phyloP scores from a whole-genome alignment of 2,329 filamentous ascomycete species.

The Colletotrichum sp. region DNA sequence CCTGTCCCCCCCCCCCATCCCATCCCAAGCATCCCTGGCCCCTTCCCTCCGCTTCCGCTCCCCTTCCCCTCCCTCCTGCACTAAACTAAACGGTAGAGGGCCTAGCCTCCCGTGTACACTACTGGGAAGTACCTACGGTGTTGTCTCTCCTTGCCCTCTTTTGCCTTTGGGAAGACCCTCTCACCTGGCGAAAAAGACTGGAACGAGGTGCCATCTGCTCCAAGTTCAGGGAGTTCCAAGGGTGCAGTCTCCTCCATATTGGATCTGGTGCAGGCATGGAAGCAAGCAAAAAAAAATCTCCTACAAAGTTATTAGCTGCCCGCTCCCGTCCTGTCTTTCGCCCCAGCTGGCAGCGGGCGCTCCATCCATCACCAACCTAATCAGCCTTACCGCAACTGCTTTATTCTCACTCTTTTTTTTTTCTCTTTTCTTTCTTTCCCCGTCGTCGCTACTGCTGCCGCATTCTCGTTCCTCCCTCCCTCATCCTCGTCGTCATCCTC shows the following conservation, averaged over 20 bases:
- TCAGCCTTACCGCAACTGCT: conserved; percentile 19
- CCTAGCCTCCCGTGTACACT: neutral
- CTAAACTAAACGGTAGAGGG: neutral
- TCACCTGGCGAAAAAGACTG: neutral
- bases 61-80: neutral
- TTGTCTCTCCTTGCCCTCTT: neutral
- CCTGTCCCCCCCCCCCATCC: neutral
- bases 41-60: neutral
- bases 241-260: neutral
- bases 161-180: neutral
- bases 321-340: conserved; percentile 17
- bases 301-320: conserved; percentile 21
- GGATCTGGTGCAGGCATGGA: neutral
- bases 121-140: neutral
- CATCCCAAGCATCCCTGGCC: neutral
- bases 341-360: conserved; percentile 11
- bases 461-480: neutral
- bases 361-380: conserved; percentile 18
- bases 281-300: neutral
- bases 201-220: neutral
- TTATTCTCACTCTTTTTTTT: neutral
- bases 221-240: neutral
- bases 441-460: neutral
- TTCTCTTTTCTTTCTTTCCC: neutral
- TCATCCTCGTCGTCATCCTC: neutral